Evolutionary conservation across 805 yeast species (phyloP).

Genomic region (Jamesozyma piceae): DNA sequence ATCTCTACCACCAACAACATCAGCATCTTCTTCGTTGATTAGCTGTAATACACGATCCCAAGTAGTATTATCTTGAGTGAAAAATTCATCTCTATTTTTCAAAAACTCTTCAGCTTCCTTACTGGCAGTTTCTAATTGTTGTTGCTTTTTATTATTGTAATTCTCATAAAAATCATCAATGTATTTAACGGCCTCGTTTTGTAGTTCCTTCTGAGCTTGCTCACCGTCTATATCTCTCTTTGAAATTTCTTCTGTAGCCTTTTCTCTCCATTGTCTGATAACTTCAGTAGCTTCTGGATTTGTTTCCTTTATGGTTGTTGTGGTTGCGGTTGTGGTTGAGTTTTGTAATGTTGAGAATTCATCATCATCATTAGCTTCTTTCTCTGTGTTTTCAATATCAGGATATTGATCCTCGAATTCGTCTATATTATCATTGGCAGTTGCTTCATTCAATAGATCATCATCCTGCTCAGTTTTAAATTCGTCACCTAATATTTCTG

Average conservation of each 20-base stretch:
- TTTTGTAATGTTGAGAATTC: conserved; percentile 29
- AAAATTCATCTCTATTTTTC: conserved; percentile 66
- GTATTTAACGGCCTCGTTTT: conserved; percentile 68
- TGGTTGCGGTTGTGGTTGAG: conserved; percentile 13
- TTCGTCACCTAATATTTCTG: conserved; percentile 60
- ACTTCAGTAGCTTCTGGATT: conserved; percentile 34
- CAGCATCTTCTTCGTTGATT: conserved; percentile 38
- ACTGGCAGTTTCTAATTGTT: conserved; percentile 50
- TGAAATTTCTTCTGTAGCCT: conserved; percentile 67
- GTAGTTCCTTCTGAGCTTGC: conserved; percentile 54
- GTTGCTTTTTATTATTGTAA: conserved; percentile 76
- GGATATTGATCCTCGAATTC: conserved; percentile 62
- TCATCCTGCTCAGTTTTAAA: conserved; percentile 57
- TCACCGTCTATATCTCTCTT: conserved; percentile 68
- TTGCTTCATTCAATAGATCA: conserved; percentile 31
- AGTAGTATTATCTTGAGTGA: conserved; percentile 63
- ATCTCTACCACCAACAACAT: conserved; percentile 43
- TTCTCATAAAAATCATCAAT: conserved; percentile 88
- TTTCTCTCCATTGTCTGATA: conserved; percentile 65
- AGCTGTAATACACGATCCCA: conserved; percentile 62
- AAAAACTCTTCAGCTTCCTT: conserved; percentile 63
- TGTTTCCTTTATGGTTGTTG: conserved; percentile 32
- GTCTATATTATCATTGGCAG: conserved; percentile 32
- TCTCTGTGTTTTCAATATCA: conserved; percentile 35
- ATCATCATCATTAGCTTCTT: conserved; percentile 27